A percentile compares a stretch with the other conserved stretches of the same genome.
These are phyloP conservation scores for Auriculariales sp. DNA, from an alignment of 768 basidiomycete species.

Conservation along the genomic window DNA sequence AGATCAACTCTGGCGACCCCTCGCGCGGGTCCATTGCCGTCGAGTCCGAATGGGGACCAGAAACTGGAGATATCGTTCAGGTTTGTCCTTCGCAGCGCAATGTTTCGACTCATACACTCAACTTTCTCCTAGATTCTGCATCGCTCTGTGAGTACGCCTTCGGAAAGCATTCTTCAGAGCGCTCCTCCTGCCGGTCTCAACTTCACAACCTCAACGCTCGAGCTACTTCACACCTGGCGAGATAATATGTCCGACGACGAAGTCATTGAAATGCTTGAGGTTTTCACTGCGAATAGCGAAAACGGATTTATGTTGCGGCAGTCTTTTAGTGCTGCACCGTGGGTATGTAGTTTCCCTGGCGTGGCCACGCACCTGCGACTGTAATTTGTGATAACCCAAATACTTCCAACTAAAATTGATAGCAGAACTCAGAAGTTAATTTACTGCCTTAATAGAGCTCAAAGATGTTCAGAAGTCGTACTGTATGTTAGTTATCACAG, in stretches of 20 bases:
- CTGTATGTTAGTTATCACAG: no score
- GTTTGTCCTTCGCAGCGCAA: slow-evolving; percentile 20
- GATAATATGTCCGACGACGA: not conserved
- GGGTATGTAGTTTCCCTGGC: not conserved
- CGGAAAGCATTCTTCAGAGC: not conserved
- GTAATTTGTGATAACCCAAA: no score
- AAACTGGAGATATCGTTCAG: slow-evolving; percentile 34
- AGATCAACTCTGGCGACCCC: slow-evolving; percentile 58
- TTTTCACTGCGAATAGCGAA: slow-evolving; percentile 37
- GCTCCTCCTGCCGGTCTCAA: not conserved
- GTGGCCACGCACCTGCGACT: no score
- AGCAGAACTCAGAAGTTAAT: no score
- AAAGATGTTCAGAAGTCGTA: no score
- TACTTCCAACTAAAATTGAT: no score
- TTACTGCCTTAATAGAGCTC: no score
- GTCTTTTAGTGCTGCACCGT: not conserved
- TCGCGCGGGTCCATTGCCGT: slow-evolving; percentile 54
- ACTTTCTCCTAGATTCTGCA: not conserved
- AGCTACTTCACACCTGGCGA: not conserved
- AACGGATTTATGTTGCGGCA: slow-evolving; percentile 32
- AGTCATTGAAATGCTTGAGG: slow-evolving; percentile 12
- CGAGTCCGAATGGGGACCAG: slow-evolving; percentile 35
- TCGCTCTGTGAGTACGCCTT: not conserved
- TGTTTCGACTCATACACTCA: not conserved
- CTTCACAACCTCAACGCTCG: not conserved